Evolutionary conservation across 768 basidiomycete species (phyloP), one percentile per base, ranked within the genome.

Genomic region (Tubosaeta brunneosetosa): DNA sequence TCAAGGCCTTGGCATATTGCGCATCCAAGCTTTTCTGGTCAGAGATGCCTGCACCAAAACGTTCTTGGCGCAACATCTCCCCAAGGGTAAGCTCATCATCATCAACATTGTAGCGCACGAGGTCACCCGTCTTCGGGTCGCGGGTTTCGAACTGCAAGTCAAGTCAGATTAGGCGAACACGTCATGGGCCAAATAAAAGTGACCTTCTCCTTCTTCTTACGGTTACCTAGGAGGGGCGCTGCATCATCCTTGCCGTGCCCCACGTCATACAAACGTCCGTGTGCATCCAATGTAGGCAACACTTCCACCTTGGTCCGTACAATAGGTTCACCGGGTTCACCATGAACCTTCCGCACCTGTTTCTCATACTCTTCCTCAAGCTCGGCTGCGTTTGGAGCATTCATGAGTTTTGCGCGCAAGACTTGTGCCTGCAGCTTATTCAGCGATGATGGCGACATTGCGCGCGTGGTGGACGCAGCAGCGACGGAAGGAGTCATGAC

Each of bases 351-450:
- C 44, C 66, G 75, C 47, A 77, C 65, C 63, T 90, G 89, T 16
- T 67, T 73, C 49, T 97, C 91, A 58, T 97, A 99, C 70, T 95
- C 85, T 49, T 77, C 75, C 71, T 99, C 92, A 38, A 99, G 73
- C 41, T 76, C 74, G 19, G 78, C 80, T 8, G 93, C 90, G 61
- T 92, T 80, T 2, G 87, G 77, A n/a, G 82, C 77, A 31, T 81
- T 84, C 79, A 89, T 88, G 31, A 99, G 77, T 66, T 88, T 94
- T 4, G 97, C 94, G 33, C 91, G 85, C 9, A 99, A 73, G 2
- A 97, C 94, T 59, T 86, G 86, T 4, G 95, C 95, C 68, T 99
- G 95, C 2, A 99, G 71, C 63, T 84, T 88, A 68, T 99, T 98
- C 43, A 98, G 73, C 14, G 88, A 89, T 1, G 86, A 86, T 3